phyloP scores from a whole-genome alignment of 2,329 filamentous ascomycete species.

The Xylaria multiplex region DNA sequence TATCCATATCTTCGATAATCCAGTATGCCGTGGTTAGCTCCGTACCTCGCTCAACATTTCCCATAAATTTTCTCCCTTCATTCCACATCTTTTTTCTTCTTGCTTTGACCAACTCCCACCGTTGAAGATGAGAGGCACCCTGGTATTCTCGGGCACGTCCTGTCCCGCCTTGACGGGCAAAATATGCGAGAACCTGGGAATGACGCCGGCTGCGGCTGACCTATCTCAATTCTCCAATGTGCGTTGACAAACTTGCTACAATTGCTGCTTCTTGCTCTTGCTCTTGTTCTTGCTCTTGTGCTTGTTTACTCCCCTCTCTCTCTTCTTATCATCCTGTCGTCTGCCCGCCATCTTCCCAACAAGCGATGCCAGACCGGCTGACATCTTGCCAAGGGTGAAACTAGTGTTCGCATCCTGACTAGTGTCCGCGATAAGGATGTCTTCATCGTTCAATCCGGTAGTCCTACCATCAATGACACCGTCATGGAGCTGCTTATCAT shows the following conservation, averaged over 20 bases:
- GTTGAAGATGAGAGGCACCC: conserved; percentile 68
- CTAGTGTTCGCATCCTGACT: conserved; percentile 74
- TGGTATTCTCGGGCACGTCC: conserved; percentile 75
- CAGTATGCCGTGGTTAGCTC: conserved; percentile 9
- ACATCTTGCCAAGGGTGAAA: conserved; percentile 67
- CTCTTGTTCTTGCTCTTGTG: conserved; percentile 13
- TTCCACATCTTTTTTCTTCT: conserved; percentile 43
- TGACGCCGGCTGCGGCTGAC: conserved; percentile 71
- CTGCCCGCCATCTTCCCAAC: not conserved
- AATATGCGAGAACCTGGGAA: conserved; percentile 75
- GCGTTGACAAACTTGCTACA: conserved; percentile 50
- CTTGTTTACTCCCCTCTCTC: not conserved
- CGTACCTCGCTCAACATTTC: conserved; percentile 8
- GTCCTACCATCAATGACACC: conserved; percentile 95
- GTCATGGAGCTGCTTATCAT: conserved; percentile 99
- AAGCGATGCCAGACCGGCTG: conserved; percentile 36
- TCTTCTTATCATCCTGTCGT: not conserved
- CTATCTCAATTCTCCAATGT: conserved; percentile 77
- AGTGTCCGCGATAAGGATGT: conserved; percentile 97
- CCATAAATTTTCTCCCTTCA: conserved; percentile 38
- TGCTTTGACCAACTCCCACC: conserved; percentile 37
- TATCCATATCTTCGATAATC: no score
- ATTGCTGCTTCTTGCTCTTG: conserved; percentile 16
- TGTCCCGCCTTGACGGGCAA: conserved; percentile 72
- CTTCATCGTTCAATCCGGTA: conserved; percentile 97